Conservation (phyloP, 805 yeast species). For the Zygosaccharomyces siamensis region DNA sequence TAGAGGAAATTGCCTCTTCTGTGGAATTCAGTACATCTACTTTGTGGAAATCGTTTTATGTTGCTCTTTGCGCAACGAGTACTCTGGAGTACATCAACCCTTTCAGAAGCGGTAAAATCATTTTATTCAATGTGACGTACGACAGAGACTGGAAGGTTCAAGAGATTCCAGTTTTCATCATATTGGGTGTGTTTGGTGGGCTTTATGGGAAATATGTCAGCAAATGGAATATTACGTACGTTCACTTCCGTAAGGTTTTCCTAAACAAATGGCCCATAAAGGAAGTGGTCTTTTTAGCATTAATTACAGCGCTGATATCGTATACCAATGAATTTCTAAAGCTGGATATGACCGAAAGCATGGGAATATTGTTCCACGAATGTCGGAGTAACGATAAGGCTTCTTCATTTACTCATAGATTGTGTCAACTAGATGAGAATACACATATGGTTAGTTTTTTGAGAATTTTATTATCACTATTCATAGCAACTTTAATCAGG, state of each 20-base stretch:
- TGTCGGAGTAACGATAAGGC: constrained; percentile 45
- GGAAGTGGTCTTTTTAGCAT: constrained; percentile 66
- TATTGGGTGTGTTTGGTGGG: constrained; percentile 89
- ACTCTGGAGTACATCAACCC: constrained; percentile 81
- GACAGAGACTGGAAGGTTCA: constrained; percentile 80
- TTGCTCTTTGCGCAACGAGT: constrained; percentile 82
- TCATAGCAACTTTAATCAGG: constrained; percentile 68
- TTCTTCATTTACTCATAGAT: constrained; percentile 38
- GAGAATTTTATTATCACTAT: constrained; percentile 47
- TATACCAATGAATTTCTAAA: constrained; percentile 78
- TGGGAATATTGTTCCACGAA: constrained; percentile 85
- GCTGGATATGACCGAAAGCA: constrained; percentile 91
- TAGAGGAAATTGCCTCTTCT: constrained; percentile 78
- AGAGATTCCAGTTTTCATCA: constrained; percentile 74
- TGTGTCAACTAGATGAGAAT: constrained; percentile 38
- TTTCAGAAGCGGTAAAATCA: constrained; percentile 90
- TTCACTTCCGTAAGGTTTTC: constrained; percentile 69
- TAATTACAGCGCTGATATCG: constrained; percentile 68
- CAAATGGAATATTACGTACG: constrained; percentile 68
- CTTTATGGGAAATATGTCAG: constrained; percentile 76
- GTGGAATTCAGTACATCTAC: constrained; percentile 68
- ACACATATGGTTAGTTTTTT: constrained; percentile 27
- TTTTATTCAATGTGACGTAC: constrained; percentile 85
- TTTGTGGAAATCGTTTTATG: constrained; percentile 87
- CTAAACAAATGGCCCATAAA: constrained; percentile 44